Conservation (phyloP, 306 rosid genomes). For the Lupinus albus region DNA sequence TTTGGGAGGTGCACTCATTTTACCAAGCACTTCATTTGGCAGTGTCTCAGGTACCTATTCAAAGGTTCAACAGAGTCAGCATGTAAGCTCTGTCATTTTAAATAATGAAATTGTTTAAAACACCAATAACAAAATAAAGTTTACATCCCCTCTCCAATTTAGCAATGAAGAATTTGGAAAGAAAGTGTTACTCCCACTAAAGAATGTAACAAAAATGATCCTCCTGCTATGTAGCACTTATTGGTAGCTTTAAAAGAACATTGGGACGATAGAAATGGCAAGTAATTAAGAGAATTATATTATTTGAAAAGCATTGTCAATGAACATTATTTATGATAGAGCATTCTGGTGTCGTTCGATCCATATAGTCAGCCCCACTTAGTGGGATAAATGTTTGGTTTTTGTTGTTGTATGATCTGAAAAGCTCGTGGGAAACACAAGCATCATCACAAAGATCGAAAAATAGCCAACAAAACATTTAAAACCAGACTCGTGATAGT, state of each 20-base stretch:
- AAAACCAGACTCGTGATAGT: constrained; percentile 2
- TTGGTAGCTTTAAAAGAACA: neutral
- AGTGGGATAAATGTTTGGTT: too few relatives aligned
- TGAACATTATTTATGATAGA: too few relatives aligned
- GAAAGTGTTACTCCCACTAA: neutral
- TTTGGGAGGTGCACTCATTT: constrained; percentile 97
- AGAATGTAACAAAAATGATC: neutral
- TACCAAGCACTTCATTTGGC: constrained; percentile 68
- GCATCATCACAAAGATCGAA: constrained; percentile 19
- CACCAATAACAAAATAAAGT: neutral
- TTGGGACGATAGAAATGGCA: neutral
- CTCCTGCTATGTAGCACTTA: neutral
- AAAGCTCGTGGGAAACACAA: neutral
- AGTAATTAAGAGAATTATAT: constrained; percentile 12
- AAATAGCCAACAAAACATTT: constrained; percentile 22
- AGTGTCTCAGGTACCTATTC: constrained; percentile 89
- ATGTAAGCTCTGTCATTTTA: neutral
- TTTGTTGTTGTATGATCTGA: too few relatives aligned
- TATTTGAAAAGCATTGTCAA: too few relatives aligned
- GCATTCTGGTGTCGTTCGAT: too few relatives aligned
- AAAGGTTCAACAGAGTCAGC: constrained; percentile 36
- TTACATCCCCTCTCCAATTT: constrained; percentile 5
- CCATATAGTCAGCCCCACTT: too few relatives aligned
- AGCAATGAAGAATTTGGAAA: constrained; percentile 5
- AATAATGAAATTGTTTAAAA: neutral